Evolutionary conservation across 148 eudicot species (phyloP), one percentile per base, ranked within the genome.

Genomic region (Rhododendron henanense): DNA sequence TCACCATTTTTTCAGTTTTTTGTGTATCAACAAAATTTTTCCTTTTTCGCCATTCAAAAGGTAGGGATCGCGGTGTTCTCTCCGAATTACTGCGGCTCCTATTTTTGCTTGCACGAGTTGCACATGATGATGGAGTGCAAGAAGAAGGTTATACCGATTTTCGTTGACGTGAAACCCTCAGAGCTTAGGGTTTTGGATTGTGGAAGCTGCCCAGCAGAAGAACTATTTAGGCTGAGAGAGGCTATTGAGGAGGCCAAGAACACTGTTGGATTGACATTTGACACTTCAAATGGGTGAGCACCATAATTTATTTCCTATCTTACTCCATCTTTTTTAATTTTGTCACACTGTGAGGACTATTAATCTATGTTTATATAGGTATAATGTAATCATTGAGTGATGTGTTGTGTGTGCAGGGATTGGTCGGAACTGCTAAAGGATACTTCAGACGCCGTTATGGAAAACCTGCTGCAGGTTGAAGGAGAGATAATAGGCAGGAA

Each of bases 21-120:
- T 28, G 7, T 31, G 14, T 71, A 5, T 31, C 39, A 31, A 13
- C 19, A 71, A 69, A 11, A 14, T 31, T 71, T 14, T 13, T 39
- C 2, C 33, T 31, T 31, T 31, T 28, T 71, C 1, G 7, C 76
- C 4, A 71, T 11, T 28, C 31, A 31, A 65, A 83, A 84, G 74
- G 90, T 91, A 2, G 94, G 93, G 10, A 83, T 93, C 3, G 92
- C 92, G 33, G 87, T 93, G 10, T 88, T 93, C 81, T 93, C 93
- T 3, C 92, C 89, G 13, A 85, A 87, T 23, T 92, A 92, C 39
- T 90, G 93, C 23, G 90, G 90, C 15, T 90, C 93, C 0, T 89
- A 90, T 78, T 91, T 85, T 76, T 93, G 93, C 74, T 81, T 93
- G 73, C 93, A 91, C 81, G 94, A 91, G 78, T 90, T 93, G 44